Conservation (phyloP, 345 rosid species). For the Camelina neglecta region DNA sequence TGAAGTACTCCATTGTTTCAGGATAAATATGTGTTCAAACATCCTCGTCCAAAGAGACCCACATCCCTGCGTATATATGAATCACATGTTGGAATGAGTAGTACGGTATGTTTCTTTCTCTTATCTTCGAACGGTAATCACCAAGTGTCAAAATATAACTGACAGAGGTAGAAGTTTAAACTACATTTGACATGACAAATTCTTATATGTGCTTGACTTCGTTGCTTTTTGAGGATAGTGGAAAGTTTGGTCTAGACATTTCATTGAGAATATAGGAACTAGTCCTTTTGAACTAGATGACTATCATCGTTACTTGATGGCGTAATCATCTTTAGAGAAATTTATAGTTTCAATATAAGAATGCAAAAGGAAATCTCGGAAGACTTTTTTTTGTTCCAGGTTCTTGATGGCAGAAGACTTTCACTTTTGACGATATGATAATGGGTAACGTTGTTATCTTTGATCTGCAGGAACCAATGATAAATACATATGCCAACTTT, state of each 20-base stretch:
- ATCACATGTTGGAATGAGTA: constrained; percentile 98
- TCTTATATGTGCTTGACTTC: neutral
- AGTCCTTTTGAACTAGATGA: constrained; percentile 5
- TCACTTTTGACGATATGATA: constrained; percentile 21
- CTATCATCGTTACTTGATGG: constrained; percentile 19
- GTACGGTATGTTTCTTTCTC: constrained; percentile 65
- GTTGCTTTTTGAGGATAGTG: constrained; percentile 19
- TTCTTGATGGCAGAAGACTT: constrained; percentile 4
- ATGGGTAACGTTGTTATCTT: constrained; percentile 7
- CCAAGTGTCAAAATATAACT: constrained; percentile 22
- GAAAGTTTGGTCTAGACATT: constrained; percentile 16
- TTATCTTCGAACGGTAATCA: constrained; percentile 16
- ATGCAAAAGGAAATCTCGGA: constrained; percentile 8
- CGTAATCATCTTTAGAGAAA: constrained; percentile 14
- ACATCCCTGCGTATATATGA: constrained; percentile 90
- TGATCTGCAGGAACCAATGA: constrained; percentile 76
- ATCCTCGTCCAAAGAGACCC: constrained; percentile 86
- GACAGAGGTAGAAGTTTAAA: constrained; percentile 26
- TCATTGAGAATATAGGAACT: constrained; percentile 13
- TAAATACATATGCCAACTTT: constrained; percentile 84
- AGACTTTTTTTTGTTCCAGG: neutral
- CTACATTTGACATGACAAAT: constrained; percentile 23
- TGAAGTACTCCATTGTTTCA: constrained; percentile 46
- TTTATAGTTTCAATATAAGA: neutral
- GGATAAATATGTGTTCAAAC: constrained; percentile 83